These are phyloP conservation scores for Colletotrichum gloeosporioides DNA, from an alignment of 2,329 filamentous ascomycete genomes.

Conservation along the genomic window DNA sequence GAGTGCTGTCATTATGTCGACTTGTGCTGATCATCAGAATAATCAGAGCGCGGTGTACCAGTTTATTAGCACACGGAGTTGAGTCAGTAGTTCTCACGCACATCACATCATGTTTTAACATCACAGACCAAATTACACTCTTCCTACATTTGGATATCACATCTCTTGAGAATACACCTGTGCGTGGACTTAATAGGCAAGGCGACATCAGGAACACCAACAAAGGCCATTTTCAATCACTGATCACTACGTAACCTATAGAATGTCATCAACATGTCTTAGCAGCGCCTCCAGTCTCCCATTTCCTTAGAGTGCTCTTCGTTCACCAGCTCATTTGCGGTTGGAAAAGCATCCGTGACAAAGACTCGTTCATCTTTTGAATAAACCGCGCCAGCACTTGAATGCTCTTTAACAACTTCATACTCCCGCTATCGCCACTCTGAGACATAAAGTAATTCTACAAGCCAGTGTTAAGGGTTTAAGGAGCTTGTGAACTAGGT, in stretches of 20 bases:
- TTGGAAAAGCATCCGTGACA: not conserved
- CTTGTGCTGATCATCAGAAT: not conserved
- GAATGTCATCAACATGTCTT: not conserved
- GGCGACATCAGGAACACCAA: not conserved
- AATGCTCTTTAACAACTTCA: not conserved
- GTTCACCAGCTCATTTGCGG: not conserved
- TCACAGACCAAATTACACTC: not conserved
- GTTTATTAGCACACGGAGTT: no score
- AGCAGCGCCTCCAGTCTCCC: not conserved
- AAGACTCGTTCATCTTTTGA: not conserved
- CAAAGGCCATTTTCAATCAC: not conserved
- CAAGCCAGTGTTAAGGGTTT: not conserved
- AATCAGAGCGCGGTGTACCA: not conserved
- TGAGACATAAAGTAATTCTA: not conserved
- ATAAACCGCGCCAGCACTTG: not conserved
- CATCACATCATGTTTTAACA: not conserved
- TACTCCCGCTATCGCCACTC: not conserved
- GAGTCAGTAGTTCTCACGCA: not conserved
- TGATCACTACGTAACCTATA: not conserved
- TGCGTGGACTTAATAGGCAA: not conserved
- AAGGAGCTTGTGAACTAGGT: not conserved
- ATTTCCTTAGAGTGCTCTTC: not conserved
- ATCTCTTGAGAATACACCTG: accelerated
- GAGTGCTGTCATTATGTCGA: not conserved
- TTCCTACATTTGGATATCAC: accelerated